Percentiles rank a stretch among this genome's conserved stretches.
phyloP scores from a whole-genome alignment of 352 stramenopile species.

The Peronosclerospora sorghi region DNA sequence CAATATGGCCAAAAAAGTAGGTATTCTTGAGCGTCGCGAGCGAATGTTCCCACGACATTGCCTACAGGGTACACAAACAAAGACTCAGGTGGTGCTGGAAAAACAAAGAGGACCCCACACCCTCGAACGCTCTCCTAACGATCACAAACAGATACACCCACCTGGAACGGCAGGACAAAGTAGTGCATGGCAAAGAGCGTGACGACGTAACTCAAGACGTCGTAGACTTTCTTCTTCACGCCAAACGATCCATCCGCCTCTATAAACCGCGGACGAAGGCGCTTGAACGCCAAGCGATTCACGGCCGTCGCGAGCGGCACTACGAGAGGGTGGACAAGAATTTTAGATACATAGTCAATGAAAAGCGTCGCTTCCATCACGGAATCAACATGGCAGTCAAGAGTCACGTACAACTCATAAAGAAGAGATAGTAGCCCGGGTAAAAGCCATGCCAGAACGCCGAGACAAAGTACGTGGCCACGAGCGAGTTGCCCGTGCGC shows the following conservation, averaged over 20 bases:
- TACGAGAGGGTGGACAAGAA: too few species aligned
- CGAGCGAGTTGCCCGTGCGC: slow-evolving; percentile 86
- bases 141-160: too few species aligned
- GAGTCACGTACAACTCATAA: slow-evolving; percentile 60
- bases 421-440: slow-evolving; percentile 96
- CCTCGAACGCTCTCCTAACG: too few species aligned
- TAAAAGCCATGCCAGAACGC: slow-evolving; percentile 99
- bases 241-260: slow-evolving; percentile 39
- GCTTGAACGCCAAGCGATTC: slow-evolving; percentile 53
- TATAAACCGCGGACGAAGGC: slow-evolving; percentile 56
- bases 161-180: slow-evolving; percentile 62
- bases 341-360: neutral
- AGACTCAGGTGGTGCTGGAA: neutral
- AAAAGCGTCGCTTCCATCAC: neutral
- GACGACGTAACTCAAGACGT: slow-evolving; percentile 34
- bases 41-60: slow-evolving; percentile 63
- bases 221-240: slow-evolving; percentile 50
- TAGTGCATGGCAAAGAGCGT: slow-evolving; percentile 52
- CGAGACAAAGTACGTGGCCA: slow-evolving; percentile 90
- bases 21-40: slow-evolving; percentile 50
- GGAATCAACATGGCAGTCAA: neutral
- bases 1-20: slow-evolving; percentile 62
- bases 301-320: slow-evolving; percentile 58
- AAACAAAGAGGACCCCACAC: neutral
- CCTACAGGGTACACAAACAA: slow-evolving; percentile 5